phyloP scores from a whole-genome alignment of 345 rosid genomes.

The Populus alba region DNA sequence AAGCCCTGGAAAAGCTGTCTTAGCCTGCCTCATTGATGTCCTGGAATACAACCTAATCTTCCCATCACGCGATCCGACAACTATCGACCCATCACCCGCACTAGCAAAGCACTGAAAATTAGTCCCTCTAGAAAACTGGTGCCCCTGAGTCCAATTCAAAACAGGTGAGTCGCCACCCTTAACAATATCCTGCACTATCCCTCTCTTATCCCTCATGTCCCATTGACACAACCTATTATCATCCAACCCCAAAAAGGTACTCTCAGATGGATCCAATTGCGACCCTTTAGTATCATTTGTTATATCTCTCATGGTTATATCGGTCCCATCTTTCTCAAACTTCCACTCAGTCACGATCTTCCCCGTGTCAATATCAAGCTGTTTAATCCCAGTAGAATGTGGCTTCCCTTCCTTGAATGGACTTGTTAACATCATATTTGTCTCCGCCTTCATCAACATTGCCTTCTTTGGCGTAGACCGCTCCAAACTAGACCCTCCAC shows the following conservation, averaged over 20 bases:
- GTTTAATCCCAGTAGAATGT: slow-evolving; percentile 64
- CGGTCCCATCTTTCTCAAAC: slow-evolving; percentile 87
- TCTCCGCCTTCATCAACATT: slow-evolving; percentile 89
- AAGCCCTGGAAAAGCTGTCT: slow-evolving; percentile 94
- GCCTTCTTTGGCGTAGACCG: slow-evolving; percentile 71
- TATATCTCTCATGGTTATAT: slow-evolving; percentile 78
- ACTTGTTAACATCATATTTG: slow-evolving; percentile 95
- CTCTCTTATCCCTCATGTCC: slow-evolving; percentile 90
- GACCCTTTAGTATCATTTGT: slow-evolving; percentile 83
- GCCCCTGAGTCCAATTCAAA: slow-evolving; percentile 88
- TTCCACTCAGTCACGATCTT: slow-evolving; percentile 89
- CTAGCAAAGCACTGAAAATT: slow-evolving; percentile 95
- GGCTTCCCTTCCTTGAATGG: slow-evolving; percentile 74
- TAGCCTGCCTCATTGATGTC: slow-evolving; percentile 89
- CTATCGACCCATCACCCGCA: slow-evolving; percentile 88
- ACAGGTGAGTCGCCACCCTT: slow-evolving; percentile 54
- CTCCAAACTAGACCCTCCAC: slow-evolving; percentile 24
- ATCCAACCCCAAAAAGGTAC: slow-evolving; percentile 88
- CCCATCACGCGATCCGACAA: slow-evolving; percentile 86
- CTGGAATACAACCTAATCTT: slow-evolving; percentile 86
- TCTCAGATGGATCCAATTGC: slow-evolving; percentile 90
- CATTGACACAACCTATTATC: slow-evolving; percentile 92
- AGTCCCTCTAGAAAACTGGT: slow-evolving; percentile 91
- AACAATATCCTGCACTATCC: slow-evolving; percentile 71
- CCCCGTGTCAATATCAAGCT: slow-evolving; percentile 83